These are phyloP conservation scores for Heliamphora pulchella DNA, from an alignment of 179 eudicot genomes.

Conservation along the genomic window DNA sequence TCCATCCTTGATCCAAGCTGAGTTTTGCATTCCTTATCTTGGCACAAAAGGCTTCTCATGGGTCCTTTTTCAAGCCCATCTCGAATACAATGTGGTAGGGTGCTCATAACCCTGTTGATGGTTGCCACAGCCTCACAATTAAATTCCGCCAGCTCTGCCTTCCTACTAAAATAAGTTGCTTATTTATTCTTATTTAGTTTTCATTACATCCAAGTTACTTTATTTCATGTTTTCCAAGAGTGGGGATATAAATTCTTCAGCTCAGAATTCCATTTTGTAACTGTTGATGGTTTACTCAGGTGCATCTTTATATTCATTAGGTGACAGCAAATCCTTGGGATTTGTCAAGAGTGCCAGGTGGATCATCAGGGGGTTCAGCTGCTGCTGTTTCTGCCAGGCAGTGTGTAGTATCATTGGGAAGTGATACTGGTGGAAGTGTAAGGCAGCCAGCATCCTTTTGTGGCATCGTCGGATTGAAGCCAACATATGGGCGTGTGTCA, in stretches of 20 bases:
- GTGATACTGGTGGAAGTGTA: slow-evolving; percentile 99
- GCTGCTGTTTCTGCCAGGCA: slow-evolving; percentile 97
- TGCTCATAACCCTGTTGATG: too few species aligned
- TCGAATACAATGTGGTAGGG: background rate
- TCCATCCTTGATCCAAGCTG: background rate
- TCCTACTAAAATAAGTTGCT: background rate
- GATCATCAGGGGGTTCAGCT: slow-evolving; percentile 99
- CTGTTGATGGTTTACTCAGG: slow-evolving; percentile 60
- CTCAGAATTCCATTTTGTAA: slow-evolving; percentile 33
- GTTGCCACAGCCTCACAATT: background rate
- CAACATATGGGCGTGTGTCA: slow-evolving; percentile 96
- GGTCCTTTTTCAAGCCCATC: slow-evolving; percentile 4
- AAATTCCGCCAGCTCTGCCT: too few species aligned
- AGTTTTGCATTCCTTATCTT: slow-evolving; percentile 1
- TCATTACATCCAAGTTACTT: background rate
- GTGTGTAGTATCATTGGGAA: slow-evolving; percentile 85
- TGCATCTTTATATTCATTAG: slow-evolving; percentile 64
- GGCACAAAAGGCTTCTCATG: background rate
- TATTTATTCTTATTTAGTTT: background rate
- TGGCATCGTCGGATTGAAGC: slow-evolving; percentile 97
- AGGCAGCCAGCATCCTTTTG: slow-evolving; percentile 98
- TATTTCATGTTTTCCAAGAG: background rate
- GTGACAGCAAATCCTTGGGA: slow-evolving; percentile 99
- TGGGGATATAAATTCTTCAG: background rate
- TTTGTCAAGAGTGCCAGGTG: slow-evolving; percentile 90